These are phyloP conservation scores for Tolypocladium ophioglossoides DNA, from an alignment of 2,329 filamentous ascomycete species.

Conservation along the genomic window DNA sequence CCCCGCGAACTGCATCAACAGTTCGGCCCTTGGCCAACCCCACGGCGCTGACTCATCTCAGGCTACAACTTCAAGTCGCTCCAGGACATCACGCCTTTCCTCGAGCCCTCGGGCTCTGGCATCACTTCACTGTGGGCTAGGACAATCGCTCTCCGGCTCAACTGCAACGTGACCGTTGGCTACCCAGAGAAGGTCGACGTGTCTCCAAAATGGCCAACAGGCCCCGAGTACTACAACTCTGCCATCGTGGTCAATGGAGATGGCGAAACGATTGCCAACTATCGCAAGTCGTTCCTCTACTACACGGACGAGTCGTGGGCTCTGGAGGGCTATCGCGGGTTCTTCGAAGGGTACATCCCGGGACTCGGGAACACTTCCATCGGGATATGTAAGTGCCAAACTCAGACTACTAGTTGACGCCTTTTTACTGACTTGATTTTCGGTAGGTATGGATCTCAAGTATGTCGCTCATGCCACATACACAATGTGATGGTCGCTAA, in stretches of 20 bases:
- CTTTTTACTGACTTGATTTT: background rate
- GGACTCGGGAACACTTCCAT: slow-evolving; percentile 42
- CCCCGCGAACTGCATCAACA: background rate
- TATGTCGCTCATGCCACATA: slow-evolving; percentile 17
- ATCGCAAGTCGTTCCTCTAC: slow-evolving; percentile 50
- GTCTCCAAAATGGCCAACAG: slow-evolving; percentile 35
- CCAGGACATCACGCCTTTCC: slow-evolving; percentile 54
- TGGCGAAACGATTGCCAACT: slow-evolving; percentile 50
- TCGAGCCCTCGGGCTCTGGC: slow-evolving; percentile 57
- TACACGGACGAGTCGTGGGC: slow-evolving; percentile 53
- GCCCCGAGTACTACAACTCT: slow-evolving; percentile 44
- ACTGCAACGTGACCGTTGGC: slow-evolving; percentile 59
- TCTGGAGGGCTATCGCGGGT: slow-evolving; percentile 40
- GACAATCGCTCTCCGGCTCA: slow-evolving; percentile 51
- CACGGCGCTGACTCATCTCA: slow-evolving; percentile 12
- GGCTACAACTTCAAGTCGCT: slow-evolving; percentile 72
- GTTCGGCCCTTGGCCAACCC: background rate
- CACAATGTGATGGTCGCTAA: background rate
- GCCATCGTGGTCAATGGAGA: slow-evolving; percentile 43
- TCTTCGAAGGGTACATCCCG: slow-evolving; percentile 32
- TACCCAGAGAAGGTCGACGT: slow-evolving; percentile 62
- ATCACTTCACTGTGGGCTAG: slow-evolving; percentile 63
- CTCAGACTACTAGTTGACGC: background rate
- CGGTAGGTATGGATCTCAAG: slow-evolving; percentile 47
- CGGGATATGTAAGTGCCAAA: slow-evolving; percentile 38